Base-by-base conservation (phyloP, 2,329 filamentous ascomycete species). In the Ceratocystis albifundus region DNA sequence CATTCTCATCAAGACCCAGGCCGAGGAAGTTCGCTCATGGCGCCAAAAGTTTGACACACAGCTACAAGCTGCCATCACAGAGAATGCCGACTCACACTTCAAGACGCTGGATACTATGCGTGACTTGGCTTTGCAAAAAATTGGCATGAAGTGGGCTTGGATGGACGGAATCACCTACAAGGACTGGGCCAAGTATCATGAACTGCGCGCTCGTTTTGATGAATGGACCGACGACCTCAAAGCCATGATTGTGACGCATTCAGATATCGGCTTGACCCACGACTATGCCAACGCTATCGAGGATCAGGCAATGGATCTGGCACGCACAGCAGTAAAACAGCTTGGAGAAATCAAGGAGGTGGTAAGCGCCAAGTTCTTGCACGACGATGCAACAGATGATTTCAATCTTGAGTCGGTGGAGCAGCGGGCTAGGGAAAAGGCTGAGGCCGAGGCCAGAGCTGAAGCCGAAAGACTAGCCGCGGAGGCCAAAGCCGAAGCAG, bases 141-240 rank as follows among this genome's bases (percentile, higher is more conserved):
- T 96, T 65, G 92, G 92, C 66, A 93, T 95, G 85, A 84, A 84
- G 72, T 99, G 94, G 92, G 91, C 93, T 12, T 96, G 90, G 87
- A 94, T 91, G 77, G 91, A 97, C 67, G 90, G 90, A 41, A 84
- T 99, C 69, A 96, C 93, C 1, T 96, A 99, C 80, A 92, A 95
- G 75, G 91, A 99, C 74, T 99, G 94, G 94, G 85, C 88, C 68
- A 94, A 93, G 74, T 99, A 96, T 73, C 91, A 97, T 74, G 85
- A 89, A 68, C 80, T 99, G 67, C 95, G 89, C 77, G 84, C 83
- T 65, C 87, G 88, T 12, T 89, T 96, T 64, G 86, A 88, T 61
- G 85, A 90, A 71, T 96, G 93, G 91, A 88, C 89, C 66, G 80
- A 84, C 45, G 89, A 95, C 70, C 85, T 99, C 61, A 86, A 90